phyloP scores from a whole-genome alignment of 2,329 filamentous ascomycete genomes.

The Sporothrix luriei region DNA sequence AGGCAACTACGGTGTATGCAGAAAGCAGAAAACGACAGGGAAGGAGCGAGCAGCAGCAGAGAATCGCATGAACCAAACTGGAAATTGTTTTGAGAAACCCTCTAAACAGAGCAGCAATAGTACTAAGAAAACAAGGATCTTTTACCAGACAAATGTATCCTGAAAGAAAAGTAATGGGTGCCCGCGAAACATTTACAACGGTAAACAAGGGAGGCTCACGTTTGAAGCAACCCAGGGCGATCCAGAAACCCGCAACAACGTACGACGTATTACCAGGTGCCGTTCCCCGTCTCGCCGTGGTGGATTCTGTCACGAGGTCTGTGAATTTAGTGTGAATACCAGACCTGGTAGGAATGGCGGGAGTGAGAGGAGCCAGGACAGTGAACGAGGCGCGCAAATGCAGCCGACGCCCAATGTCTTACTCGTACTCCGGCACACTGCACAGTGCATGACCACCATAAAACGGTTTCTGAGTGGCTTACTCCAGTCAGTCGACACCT shows the following conservation, averaged over 20 bases:
- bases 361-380: not conserved
- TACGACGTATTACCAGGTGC: not conserved
- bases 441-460: not conserved
- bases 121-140: not conserved
- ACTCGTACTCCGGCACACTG: not conserved
- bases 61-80: not conserved
- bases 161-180: not conserved
- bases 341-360: too few species aligned
- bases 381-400: not conserved
- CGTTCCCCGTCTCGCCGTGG: constrained; percentile 10
- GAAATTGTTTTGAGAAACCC: not conserved
- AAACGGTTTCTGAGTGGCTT: constrained; percentile 18
- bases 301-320: constrained; percentile 28
- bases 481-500: constrained; percentile 5
- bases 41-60: not conserved
- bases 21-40: not conserved
- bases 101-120: not conserved
- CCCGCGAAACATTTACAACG: not conserved
- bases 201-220: constrained; percentile 20
- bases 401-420: constrained; percentile 6
- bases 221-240: not conserved
- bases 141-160: not conserved
- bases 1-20: constrained; percentile 2
- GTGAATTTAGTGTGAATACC: constrained; percentile 4
- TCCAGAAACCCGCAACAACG: constrained; percentile 5